A percentile compares a stretch with the other conserved stretches of the same genome.
Conservation (phyloP, 148 eudicot genomes). For the Euryodendron excelsum region DNA sequence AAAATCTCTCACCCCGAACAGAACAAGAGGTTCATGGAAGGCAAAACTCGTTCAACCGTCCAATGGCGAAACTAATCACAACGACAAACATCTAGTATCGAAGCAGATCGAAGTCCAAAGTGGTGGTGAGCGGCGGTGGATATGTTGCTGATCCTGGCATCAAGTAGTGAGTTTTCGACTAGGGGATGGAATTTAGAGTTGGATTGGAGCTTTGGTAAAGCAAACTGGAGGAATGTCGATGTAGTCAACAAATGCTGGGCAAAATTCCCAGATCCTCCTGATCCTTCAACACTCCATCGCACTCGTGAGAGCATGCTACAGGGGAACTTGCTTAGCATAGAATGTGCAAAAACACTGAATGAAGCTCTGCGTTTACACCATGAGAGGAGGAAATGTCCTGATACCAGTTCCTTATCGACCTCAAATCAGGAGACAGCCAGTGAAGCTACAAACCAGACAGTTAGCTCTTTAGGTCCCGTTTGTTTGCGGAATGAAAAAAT, state of each 20-base stretch:
- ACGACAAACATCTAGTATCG: no score
- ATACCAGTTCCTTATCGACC: slow-evolving; percentile 33
- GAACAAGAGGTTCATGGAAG: no score
- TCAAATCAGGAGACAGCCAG: slow-evolving; percentile 12
- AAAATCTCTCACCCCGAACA: no score
- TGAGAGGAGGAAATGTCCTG: slow-evolving; percentile 50
- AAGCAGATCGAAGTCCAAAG: no score
- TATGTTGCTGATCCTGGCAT: slow-evolving; percentile 58
- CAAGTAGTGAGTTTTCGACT: slow-evolving; percentile 77
- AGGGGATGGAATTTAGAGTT: slow-evolving; percentile 63
- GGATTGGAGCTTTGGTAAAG: slow-evolving; percentile 98
- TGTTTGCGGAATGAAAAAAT: no score
- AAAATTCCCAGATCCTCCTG: slow-evolving; percentile 93
- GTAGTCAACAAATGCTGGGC: slow-evolving; percentile 81
- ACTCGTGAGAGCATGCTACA: slow-evolving; percentile 40
- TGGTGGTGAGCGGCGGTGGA: no score
- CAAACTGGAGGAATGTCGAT: slow-evolving; percentile 68
- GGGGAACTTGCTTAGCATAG: slow-evolving; percentile 80
- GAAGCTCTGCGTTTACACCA: slow-evolving; percentile 71
- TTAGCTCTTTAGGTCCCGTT: slow-evolving; percentile 50
- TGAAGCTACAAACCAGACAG: slow-evolving; percentile 33
- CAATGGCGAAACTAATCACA: no score
- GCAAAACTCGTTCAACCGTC: no score
- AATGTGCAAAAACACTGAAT: slow-evolving; percentile 65
- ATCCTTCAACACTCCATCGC: slow-evolving; percentile 44